phyloP scores from a whole-genome alignment of 495 filamentous ascomycete genomes.

The Astrothelium macrocarpum region DNA sequence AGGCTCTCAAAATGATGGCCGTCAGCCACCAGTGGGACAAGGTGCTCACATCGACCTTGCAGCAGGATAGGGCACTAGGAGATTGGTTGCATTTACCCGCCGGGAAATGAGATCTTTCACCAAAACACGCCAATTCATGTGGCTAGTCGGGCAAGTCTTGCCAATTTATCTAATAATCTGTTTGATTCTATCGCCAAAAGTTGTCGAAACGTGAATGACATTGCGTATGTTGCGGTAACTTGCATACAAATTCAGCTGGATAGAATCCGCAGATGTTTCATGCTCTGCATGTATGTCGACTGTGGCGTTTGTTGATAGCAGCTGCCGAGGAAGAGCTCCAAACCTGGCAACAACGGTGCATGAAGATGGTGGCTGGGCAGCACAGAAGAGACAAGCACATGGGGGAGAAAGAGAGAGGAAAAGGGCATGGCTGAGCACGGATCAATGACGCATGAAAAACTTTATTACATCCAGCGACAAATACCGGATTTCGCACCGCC shows the following conservation, averaged over 20 bases:
- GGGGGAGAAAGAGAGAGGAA: background rate
- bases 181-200: too few relatives aligned
- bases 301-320: background rate
- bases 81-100: background rate
- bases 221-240: background rate
- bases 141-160: background rate
- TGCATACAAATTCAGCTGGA: background rate
- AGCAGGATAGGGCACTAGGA: background rate
- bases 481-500: background rate
- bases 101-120: background rate
- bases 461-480: background rate
- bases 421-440: background rate
- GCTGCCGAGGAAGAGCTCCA: too few relatives aligned
- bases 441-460: constrained; percentile 1
- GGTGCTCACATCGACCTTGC: constrained; percentile 10
- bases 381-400: background rate
- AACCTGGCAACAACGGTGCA: background rate
- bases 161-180: too few relatives aligned
- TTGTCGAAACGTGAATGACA: background rate
- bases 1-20: background rate
- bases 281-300: background rate
- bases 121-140: background rate
- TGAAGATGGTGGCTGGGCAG: background rate
- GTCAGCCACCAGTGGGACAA: background rate
- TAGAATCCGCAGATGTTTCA: background rate